Percentiles rank a stretch among this genome's conserved stretches.
Conservation (phyloP, 768 basidiomycete species). For the Krasilnikovozyma curviuscula region DNA sequence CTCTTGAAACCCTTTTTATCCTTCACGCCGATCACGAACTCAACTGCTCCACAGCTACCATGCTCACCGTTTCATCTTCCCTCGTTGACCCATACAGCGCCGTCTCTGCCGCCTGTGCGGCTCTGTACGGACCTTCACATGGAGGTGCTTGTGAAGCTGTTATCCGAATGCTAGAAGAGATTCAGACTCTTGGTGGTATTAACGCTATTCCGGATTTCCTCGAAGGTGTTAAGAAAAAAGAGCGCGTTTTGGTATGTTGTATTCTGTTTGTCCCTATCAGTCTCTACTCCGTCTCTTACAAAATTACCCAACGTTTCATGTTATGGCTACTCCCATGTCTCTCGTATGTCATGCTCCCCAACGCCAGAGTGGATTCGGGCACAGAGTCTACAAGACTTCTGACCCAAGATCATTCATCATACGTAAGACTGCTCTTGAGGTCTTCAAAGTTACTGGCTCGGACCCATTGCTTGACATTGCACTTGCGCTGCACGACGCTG, state of each 20-base stretch:
- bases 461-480: slow-evolving; percentile 74
- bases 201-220: slow-evolving; percentile 69
- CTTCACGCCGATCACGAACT: slow-evolving; percentile 81
- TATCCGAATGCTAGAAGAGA: slow-evolving; percentile 77
- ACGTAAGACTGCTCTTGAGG: slow-evolving; percentile 71
- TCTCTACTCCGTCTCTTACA: background rate
- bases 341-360: background rate
- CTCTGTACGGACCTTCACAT: slow-evolving; percentile 38
- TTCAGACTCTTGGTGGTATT: slow-evolving; percentile 59
- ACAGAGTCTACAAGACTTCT: slow-evolving; percentile 58
- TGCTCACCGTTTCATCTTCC: slow-evolving; percentile 70
- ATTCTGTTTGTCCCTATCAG: too few relatives aligned
- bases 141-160: slow-evolving; percentile 79
- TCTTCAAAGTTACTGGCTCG: slow-evolving; percentile 71
- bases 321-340: background rate
- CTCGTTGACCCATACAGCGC: slow-evolving; percentile 80
- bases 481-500: slow-evolving; percentile 68
- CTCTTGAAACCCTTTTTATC: slow-evolving; percentile 70
- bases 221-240: slow-evolving; percentile 67
- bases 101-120: slow-evolving; percentile 69
- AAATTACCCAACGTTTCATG: background rate
- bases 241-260: slow-evolving; percentile 41
- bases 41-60: slow-evolving; percentile 45
- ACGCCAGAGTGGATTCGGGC: slow-evolving; percentile 4
- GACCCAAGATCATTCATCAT: slow-evolving; percentile 84